These are phyloP conservation scores for Trametes gibbosa DNA, from an alignment of 768 basidiomycete species.

Conservation along the genomic window DNA sequence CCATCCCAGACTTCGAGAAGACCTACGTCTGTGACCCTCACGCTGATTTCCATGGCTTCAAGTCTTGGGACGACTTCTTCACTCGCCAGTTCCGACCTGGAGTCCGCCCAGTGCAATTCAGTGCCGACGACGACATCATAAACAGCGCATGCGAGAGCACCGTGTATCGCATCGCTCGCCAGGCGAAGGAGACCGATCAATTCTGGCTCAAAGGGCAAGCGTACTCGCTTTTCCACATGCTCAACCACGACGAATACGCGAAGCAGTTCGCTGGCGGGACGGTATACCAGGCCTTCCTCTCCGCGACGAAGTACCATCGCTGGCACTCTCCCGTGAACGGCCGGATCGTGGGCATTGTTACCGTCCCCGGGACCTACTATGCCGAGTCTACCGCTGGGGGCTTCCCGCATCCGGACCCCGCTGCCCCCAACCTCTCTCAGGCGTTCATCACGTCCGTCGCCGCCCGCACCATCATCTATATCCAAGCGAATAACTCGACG, in stretches of 20 bases:
- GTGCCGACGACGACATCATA: conserved; percentile 33
- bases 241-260: conserved; percentile 39
- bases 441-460: conserved; percentile 45
- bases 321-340: conserved; percentile 61
- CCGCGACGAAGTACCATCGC: conserved; percentile 54
- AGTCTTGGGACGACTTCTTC: conserved; percentile 38
- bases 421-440: conserved; percentile 29
- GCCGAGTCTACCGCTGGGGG: conserved; percentile 32
- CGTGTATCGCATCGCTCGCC: conserved; percentile 38
- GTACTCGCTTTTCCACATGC: conserved; percentile 58
- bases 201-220: conserved; percentile 65
- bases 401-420: conserved; percentile 28
- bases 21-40: conserved; percentile 36
- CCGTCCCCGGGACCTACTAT: conserved; percentile 53
- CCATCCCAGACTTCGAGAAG: conserved; percentile 22
- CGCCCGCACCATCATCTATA: conserved; percentile 52
- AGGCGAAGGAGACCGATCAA: conserved; percentile 41
- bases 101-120: conserved; percentile 11
- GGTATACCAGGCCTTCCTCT: conserved; percentile 57
- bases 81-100: conserved; percentile 31
- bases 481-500: conserved; percentile 47
- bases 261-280: conserved; percentile 48
- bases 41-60: conserved; percentile 30
- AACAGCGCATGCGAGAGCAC: conserved; percentile 54
- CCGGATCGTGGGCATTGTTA: conserved; percentile 37